These are phyloP conservation scores for Pleurotus tuber-regium DNA, from an alignment of 768 basidiomycete species.

Conservation along the genomic window DNA sequence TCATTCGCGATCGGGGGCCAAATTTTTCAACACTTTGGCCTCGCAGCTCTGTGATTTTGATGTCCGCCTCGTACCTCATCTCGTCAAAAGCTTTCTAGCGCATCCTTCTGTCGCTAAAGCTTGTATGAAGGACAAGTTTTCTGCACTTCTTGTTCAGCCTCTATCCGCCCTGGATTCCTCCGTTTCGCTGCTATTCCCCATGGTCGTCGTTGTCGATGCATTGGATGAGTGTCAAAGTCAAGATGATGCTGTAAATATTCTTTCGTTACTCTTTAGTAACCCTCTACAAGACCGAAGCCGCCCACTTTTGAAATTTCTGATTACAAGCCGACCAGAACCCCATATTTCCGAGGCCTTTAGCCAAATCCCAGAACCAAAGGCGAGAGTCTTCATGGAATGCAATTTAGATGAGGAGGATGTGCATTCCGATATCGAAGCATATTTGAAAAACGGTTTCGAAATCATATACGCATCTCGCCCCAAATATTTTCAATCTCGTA, in stretches of 20 bases:
- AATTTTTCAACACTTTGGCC: slow-evolving; percentile 24
- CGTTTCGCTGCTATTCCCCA: neutral
- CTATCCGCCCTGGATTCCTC: neutral
- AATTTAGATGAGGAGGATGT: neutral
- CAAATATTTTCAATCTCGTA: neutral
- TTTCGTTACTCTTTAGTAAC: neutral
- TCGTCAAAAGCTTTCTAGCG: neutral
- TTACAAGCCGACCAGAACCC: slow-evolving; percentile 14
- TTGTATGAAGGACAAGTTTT: slow-evolving; percentile 12
- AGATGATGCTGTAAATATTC: neutral
- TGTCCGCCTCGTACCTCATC: neutral
- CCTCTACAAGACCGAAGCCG: neutral
- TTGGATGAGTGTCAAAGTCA: slow-evolving; percentile 15
- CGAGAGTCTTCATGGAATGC: neutral
- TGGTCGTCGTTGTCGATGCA: slow-evolving; percentile 13
- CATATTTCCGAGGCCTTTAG: slow-evolving; percentile 8
- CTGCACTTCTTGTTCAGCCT: slow-evolving; percentile 15
- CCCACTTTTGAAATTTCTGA: slow-evolving; percentile 8
- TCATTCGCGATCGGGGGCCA: slow-evolving; percentile 13
- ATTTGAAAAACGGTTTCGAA: neutral
- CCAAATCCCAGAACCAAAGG: neutral
- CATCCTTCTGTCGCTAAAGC: slow-evolving; percentile 3
- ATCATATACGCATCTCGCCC: neutral
- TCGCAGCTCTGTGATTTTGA: slow-evolving; percentile 17
- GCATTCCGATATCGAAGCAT: neutral